Conservation (phyloP, 1,284 basidiomycete genomes). For the Boletus mariae region DNA sequence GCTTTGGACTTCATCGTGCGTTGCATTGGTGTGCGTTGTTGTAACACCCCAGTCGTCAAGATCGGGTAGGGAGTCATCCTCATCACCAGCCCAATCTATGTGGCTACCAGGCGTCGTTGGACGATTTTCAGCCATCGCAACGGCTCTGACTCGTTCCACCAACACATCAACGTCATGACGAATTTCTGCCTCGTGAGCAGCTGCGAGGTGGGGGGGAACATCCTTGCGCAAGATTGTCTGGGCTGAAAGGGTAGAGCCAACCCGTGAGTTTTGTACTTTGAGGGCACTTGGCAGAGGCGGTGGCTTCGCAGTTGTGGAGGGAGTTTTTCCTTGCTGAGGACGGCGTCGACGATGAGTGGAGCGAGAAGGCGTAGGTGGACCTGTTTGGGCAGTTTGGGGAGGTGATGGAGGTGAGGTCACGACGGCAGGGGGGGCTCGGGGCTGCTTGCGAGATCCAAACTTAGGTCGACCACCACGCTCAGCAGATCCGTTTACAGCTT, state of each 20-base stretch:
- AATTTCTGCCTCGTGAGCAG: slow-evolving; percentile 43
- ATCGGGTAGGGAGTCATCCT: slow-evolving; percentile 77
- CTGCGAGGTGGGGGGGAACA: slow-evolving; percentile 56
- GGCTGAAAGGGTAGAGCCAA: slow-evolving; percentile 31
- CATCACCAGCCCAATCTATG: slow-evolving; percentile 82
- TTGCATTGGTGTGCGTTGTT: slow-evolving; percentile 31
- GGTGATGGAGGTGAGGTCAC: slow-evolving; percentile 31
- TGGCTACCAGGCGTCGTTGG: slow-evolving; percentile 72
- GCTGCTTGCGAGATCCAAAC: slow-evolving; percentile 35
- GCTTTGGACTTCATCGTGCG: slow-evolving; percentile 22
- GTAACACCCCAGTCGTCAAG: slow-evolving; percentile 77
- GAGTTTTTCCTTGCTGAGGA: slow-evolving; percentile 27
- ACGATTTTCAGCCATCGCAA: slow-evolving; percentile 61
- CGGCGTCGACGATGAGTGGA: slow-evolving; percentile 41
- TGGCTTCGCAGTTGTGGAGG: slow-evolving; percentile 13
- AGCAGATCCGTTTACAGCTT: slow-evolving; percentile 11
- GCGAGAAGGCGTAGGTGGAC: slow-evolving; percentile 35
- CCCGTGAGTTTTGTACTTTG: slow-evolving; percentile 20
- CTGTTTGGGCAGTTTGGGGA: slow-evolving; percentile 29
- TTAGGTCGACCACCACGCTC: slow-evolving; percentile 35
- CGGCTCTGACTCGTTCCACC: slow-evolving; percentile 66
- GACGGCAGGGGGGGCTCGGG: slow-evolving; percentile 35
- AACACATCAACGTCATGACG: slow-evolving; percentile 63
- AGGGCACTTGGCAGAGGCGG: slow-evolving; percentile 14
- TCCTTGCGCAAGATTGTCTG: slow-evolving; percentile 45